Conservation (phyloP, 192 early-diverging fungal genomes). For the Entomortierella parvispora region DNA sequence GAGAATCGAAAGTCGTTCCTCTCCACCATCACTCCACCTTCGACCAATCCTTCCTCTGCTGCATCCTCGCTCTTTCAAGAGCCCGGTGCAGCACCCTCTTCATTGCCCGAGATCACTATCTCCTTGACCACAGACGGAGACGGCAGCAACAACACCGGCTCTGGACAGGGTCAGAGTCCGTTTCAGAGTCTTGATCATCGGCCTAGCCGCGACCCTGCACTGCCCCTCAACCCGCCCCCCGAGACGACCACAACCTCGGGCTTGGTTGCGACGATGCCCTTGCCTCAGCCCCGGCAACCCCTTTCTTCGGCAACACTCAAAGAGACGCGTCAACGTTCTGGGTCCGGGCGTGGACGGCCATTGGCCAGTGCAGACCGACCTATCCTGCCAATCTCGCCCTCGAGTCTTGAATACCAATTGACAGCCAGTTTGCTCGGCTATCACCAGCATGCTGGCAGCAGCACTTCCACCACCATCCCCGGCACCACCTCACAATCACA, state of each 20-base stretch:
- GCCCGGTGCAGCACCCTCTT: neutral
- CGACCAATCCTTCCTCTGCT: conserved; percentile 31
- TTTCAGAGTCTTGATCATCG: neutral
- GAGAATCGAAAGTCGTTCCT: conserved; percentile 44
- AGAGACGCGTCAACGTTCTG: conserved; percentile 7
- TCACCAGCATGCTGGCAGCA: neutral
- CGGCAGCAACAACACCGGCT: neutral
- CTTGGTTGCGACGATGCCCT: neutral
- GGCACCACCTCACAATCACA: neutral
- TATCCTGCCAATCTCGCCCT: conserved; percentile 29
- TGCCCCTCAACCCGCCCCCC: too few species aligned
- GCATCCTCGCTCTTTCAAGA: conserved; percentile 46
- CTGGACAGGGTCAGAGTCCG: neutral
- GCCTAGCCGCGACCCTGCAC: too few species aligned
- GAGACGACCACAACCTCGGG: neutral
- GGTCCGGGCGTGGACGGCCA: neutral
- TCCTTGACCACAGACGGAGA: neutral
- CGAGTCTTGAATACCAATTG: conserved; percentile 48
- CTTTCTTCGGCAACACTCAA: neutral
- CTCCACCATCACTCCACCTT: conserved; percentile 53
- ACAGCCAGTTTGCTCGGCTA: conserved; percentile 32
- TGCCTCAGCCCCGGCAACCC: neutral
- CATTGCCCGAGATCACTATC: too few species aligned
- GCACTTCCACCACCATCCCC: conserved; percentile 1
- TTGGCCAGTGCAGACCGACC: conserved; percentile 1